Conservation (phyloP, 2,329 filamentous ascomycete species). For the Pseudogymnoascus sp. region DNA sequence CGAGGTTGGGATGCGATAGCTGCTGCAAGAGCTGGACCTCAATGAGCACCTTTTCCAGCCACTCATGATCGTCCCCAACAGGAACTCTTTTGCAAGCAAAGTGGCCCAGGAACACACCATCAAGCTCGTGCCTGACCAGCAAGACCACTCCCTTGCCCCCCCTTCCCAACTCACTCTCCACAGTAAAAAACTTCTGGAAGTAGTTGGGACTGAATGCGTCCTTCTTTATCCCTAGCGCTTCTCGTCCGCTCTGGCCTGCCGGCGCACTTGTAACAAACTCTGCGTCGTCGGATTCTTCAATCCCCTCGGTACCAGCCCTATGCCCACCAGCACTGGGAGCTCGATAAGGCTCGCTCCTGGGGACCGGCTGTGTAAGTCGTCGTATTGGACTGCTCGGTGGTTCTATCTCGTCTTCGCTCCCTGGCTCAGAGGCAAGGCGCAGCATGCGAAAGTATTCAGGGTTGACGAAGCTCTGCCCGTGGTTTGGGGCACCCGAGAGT, state of each 20-base stretch:
- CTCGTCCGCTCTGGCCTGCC: slow-evolving; percentile 30
- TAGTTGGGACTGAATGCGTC: slow-evolving; percentile 88
- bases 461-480: slow-evolving; percentile 64
- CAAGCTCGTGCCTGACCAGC: slow-evolving; percentile 85
- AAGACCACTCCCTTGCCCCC: slow-evolving; percentile 93
- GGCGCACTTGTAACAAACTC: slow-evolving; percentile 48
- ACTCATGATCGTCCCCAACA: slow-evolving; percentile 86
- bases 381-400: slow-evolving; percentile 45
- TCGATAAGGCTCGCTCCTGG: slow-evolving; percentile 17
- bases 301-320: slow-evolving; percentile 18
- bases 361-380: slow-evolving; percentile 30
- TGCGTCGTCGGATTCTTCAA: slow-evolving; percentile 15
- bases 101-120: slow-evolving; percentile 72
- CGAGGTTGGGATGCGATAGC: slow-evolving; percentile 87
- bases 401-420: slow-evolving; percentile 33
- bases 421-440: slow-evolving; percentile 44
- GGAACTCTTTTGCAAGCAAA: slow-evolving; percentile 97
- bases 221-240: slow-evolving; percentile 65
- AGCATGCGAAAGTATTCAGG: slow-evolving; percentile 96
- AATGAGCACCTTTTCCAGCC: slow-evolving; percentile 88
- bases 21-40: slow-evolving; percentile 90
- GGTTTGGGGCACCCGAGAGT: slow-evolving; percentile 37
- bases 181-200: slow-evolving; percentile 86
- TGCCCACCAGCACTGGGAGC: slow-evolving; percentile 17
- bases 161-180: slow-evolving; percentile 74